phyloP scores from a whole-genome alignment of 2,329 filamentous ascomycete species.

The Mariannaea elegans region DNA sequence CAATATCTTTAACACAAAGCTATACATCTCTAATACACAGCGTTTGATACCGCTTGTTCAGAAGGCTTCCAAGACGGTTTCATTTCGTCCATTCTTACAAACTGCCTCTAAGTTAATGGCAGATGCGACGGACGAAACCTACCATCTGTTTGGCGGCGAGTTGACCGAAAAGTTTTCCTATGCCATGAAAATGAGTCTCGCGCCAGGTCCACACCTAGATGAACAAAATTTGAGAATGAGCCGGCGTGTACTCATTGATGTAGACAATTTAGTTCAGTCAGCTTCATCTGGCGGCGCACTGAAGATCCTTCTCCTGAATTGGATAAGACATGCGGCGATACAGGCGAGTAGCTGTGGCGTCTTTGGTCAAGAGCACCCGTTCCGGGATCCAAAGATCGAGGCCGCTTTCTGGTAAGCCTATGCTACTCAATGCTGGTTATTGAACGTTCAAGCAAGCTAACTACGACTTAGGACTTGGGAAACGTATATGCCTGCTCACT shows the following conservation, averaged over 20 bases:
- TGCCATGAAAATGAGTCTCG: slow-evolving; percentile 18
- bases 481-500: slow-evolving; percentile 21
- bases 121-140: slow-evolving; percentile 5
- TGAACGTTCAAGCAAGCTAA: too few relatives aligned
- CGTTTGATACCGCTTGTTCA: slow-evolving; percentile 40
- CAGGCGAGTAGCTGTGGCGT: slow-evolving; percentile 34
- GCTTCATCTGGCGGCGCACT: not conserved
- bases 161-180: slow-evolving; percentile 24
- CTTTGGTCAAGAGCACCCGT: slow-evolving; percentile 28
- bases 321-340: slow-evolving; percentile 23
- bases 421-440: rapidly evolving
- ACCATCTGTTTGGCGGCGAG: slow-evolving; percentile 25
- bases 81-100: slow-evolving; percentile 42
- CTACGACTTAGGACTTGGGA: slow-evolving; percentile 24
- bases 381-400: slow-evolving; percentile 24
- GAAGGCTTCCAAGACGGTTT: slow-evolving; percentile 34
- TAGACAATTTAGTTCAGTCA: not conserved
- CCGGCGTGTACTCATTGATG: slow-evolving; percentile 18
- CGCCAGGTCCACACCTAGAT: slow-evolving; percentile 21
- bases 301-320: slow-evolving; percentile 7
- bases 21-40: slow-evolving; percentile 40
- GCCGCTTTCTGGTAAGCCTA: slow-evolving; percentile 26
- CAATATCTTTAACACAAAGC: slow-evolving; percentile 38
- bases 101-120: slow-evolving; percentile 27
- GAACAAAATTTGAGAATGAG: slow-evolving; percentile 31